These are phyloP conservation scores for Delitschia confertaspora DNA, from an alignment of 495 filamentous ascomycete genomes.

Conservation along the genomic window DNA sequence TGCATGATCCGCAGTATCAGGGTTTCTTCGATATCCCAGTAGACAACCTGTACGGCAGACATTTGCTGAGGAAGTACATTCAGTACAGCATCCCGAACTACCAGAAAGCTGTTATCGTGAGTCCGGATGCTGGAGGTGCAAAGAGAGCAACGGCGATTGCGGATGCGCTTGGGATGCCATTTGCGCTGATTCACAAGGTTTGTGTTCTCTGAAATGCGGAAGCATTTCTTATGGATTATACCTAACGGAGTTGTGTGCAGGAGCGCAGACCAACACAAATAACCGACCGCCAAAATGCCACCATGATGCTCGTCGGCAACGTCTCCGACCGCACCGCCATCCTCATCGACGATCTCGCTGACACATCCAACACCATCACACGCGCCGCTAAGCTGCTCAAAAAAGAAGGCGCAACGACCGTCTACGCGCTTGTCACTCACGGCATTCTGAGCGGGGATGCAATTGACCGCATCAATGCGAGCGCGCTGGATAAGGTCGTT, in stretches of 20 bases:
- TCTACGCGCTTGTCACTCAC: constrained; percentile 88
- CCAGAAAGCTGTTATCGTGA: constrained; percentile 84
- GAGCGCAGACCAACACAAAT: constrained; percentile 94
- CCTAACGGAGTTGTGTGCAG: constrained; percentile 41
- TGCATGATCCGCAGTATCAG: constrained; percentile 97
- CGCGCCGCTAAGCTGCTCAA: constrained; percentile 94
- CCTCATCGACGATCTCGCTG: constrained; percentile 86
- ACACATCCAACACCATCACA: constrained; percentile 95
- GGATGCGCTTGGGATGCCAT: constrained; percentile 81
- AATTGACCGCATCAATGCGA: constrained; percentile 85
- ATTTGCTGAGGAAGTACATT: constrained; percentile 83
- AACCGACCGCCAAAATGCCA: constrained; percentile 87
- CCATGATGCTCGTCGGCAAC: constrained; percentile 96
- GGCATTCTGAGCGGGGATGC: constrained; percentile 92
- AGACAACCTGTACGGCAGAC: constrained; percentile 87
- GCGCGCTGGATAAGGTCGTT: constrained; percentile 78
- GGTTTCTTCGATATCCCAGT: constrained; percentile 98
- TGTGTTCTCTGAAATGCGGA: constrained; percentile 28
- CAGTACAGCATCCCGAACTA: constrained; percentile 77
- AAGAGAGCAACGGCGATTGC: constrained; percentile 97
- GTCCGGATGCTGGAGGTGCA: constrained; percentile 91
- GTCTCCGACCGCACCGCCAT: constrained; percentile 75
- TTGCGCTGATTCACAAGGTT: constrained; percentile 98
- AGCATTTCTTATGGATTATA: constrained; percentile 18
- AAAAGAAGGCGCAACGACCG: constrained; percentile 78